These are phyloP conservation scores for Sugiyamaella qingdaonensis DNA, from an alignment of 805 yeast species.

Conservation along the genomic window DNA sequence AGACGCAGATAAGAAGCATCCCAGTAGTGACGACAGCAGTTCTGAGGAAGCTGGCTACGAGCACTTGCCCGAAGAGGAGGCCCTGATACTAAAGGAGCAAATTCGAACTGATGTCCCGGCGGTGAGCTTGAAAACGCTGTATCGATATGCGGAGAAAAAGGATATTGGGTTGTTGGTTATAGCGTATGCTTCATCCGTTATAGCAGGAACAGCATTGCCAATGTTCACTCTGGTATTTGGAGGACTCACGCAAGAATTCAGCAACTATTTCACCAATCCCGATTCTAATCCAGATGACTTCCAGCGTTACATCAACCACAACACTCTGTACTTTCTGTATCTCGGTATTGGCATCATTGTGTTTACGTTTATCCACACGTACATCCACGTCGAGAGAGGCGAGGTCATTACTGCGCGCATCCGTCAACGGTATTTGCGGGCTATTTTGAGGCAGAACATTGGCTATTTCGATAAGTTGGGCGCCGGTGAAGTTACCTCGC, in stretches of 20 bases:
- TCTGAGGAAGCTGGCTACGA: conserved; percentile 1
- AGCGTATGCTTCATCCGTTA: conserved; percentile 33
- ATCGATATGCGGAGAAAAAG: conserved; percentile 31
- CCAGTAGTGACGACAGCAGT: not conserved
- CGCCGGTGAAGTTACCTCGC: conserved; percentile 41
- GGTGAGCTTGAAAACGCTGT: conserved; percentile 30
- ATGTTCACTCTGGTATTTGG: conserved; percentile 41
- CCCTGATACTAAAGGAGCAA: conserved; percentile 33
- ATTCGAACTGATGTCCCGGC: conserved; percentile 21
- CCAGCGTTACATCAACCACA: conserved; percentile 33
- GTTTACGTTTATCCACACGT: conserved; percentile 33
- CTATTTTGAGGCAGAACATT: conserved; percentile 38
- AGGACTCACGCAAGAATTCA: conserved; percentile 36
- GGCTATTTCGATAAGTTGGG: conserved; percentile 41
- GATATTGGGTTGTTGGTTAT: conserved; percentile 30
- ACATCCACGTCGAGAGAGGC: conserved; percentile 37
- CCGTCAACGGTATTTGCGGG: conserved; percentile 35
- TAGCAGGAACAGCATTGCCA: conserved; percentile 40
- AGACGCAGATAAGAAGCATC: not conserved
- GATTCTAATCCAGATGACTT: conserved; percentile 27
- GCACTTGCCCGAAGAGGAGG: conserved; percentile 31
- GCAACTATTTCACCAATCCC: conserved; percentile 28
- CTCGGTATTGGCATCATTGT: conserved; percentile 37
- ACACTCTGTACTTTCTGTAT: conserved; percentile 38
- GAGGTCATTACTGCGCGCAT: conserved; percentile 39